Percentiles rank a stretch among this genome's conserved stretches.
These are phyloP conservation scores for Camelina hispida DNA, from an alignment of 345 rosid species.

Conservation along the genomic window DNA sequence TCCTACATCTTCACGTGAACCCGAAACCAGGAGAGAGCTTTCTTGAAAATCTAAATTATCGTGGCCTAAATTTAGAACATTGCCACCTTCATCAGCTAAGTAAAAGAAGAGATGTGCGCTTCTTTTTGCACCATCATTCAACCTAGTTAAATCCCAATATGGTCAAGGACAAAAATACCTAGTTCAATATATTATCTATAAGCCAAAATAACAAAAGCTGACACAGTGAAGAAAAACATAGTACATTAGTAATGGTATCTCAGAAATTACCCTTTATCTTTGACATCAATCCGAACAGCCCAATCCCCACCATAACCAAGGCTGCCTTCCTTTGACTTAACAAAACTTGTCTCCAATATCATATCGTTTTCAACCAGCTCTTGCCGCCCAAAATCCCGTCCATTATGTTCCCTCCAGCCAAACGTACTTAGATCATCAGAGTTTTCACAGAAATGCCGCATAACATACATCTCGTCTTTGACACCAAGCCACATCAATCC, in stretches of 20 bases:
- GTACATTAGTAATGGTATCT: conserved; percentile 13
- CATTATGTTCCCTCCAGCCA: conserved; percentile 93
- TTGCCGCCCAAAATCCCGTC: conserved; percentile 91
- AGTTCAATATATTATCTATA: conserved; percentile 6
- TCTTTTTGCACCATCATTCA: conserved; percentile 58
- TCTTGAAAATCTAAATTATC: conserved; percentile 49
- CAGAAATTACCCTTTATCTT: conserved; percentile 59
- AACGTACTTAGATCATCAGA: conserved; percentile 78
- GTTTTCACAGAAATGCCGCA: conserved; percentile 91
- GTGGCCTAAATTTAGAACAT: conserved; percentile 58
- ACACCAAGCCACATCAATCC: conserved; percentile 98
- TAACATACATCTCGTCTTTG: conserved; percentile 73
- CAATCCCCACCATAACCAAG: conserved; percentile 99
- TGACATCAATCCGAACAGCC: conserved; percentile 76
- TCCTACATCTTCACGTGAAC: conserved; percentile 72
- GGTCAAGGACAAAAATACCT: conserved; percentile 4
- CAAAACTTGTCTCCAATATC: conserved; percentile 75
- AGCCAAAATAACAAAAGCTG: not conserved
- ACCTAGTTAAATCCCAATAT: conserved; percentile 42
- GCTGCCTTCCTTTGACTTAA: conserved; percentile 66
- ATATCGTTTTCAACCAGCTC: conserved; percentile 78
- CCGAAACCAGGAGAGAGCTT: conserved; percentile 78
- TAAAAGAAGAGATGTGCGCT: conserved; percentile 85
- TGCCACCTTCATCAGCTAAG: conserved; percentile 88
- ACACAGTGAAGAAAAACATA: not conserved